Conservation (phyloP, 2,329 filamentous ascomycete genomes). For the Botrytis hyacinthi region DNA sequence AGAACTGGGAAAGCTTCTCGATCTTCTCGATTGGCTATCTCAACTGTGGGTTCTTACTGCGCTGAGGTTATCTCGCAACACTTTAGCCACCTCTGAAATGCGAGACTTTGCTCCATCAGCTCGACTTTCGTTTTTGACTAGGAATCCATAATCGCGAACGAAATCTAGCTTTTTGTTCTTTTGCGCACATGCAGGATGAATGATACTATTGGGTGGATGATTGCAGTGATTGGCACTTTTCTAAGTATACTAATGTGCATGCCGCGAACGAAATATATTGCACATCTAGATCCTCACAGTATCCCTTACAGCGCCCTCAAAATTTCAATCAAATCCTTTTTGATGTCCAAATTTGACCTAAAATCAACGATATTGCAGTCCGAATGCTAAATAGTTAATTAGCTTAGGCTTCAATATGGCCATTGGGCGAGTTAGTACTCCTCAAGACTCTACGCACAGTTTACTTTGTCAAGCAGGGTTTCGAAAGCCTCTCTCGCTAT, state of each 20-base stretch:
- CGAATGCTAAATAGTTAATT: not conserved
- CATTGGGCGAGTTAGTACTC: not conserved
- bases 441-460: not conserved
- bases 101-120: not conserved
- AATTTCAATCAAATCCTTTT: not conserved
- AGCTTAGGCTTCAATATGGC: not conserved
- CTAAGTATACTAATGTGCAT: not conserved
- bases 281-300: not conserved
- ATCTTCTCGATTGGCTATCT: not conserved
- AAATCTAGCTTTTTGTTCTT: not conserved
- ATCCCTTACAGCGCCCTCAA: not conserved
- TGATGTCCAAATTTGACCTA: not conserved
- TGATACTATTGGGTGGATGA: not conserved
- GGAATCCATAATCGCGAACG: not conserved
- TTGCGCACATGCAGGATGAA: not conserved
- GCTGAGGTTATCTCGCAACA: not conserved
- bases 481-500: not conserved
- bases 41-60: not conserved
- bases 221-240: not conserved
- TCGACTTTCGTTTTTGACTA: not conserved
- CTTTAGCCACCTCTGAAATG: too few relatives aligned
- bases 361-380: not conserved
- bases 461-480: not conserved
- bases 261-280: not conserved
- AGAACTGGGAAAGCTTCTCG: not conserved